Conservation (phyloP, 805 yeast species). For the Metschnikowia hibisci region DNA sequence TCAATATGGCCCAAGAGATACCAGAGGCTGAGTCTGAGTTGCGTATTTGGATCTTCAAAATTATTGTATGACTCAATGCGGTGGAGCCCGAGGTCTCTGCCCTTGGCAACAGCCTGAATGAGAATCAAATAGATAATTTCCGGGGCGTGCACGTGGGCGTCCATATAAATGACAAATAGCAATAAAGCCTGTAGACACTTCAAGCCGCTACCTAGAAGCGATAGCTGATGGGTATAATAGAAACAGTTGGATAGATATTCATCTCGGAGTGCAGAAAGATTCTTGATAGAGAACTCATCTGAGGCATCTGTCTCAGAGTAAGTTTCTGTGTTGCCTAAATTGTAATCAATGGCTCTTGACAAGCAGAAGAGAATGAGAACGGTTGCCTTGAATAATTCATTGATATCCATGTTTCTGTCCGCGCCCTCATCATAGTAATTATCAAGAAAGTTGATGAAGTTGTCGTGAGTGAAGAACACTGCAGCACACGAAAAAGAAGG, state of each 20-base stretch:
- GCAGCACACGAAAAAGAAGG: constrained; percentile 5
- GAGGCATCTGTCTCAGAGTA: background rate
- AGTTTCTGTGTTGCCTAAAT: background rate
- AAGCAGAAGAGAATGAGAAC: constrained; percentile 10
- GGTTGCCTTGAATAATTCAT: constrained; percentile 9
- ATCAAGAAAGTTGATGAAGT: background rate
- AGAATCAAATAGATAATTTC: constrained; percentile 34
- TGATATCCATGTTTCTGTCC: constrained; percentile 2
- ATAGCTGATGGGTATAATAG: constrained; percentile 2
- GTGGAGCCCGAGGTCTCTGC: constrained; percentile 56
- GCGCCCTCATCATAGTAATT: constrained; percentile 8
- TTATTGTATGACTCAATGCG: constrained; percentile 41
- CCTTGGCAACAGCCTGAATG: constrained; percentile 47
- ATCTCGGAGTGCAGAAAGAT: background rate
- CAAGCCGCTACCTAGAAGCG: constrained; percentile 1
- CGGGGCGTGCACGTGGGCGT: constrained; percentile 7
- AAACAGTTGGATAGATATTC: constrained; percentile 3
- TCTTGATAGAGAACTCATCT: background rate
- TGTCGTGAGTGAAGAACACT: constrained; percentile 2
- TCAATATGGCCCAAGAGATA: constrained; percentile 46
- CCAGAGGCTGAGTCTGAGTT: constrained; percentile 43
- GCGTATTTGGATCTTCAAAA: constrained; percentile 7
- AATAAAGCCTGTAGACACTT: constrained; percentile 11
- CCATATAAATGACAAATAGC: constrained; percentile 7
- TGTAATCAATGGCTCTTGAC: constrained; percentile 1